Base-by-base conservation (phyloP, 78 protist species). In the slime mould (Dictyostelium discoideum) region DNA sequence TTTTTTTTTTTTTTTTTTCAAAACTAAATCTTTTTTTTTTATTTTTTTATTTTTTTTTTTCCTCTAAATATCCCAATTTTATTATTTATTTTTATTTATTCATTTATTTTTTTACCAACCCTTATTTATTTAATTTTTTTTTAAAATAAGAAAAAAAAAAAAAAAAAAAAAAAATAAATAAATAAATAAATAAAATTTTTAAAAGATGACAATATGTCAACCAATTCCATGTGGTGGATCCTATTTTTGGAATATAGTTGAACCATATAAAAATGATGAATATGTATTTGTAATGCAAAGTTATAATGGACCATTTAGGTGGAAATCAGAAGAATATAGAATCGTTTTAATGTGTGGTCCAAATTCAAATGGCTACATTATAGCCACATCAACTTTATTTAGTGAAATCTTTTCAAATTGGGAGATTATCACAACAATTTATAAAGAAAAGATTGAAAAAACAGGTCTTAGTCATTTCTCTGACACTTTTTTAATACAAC, bases 391-490 rank as follows among this genome's bases (percentile, higher is more conserved):
- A 39, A 5, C 84, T 9, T 48, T 22, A 29, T 42, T 14, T 29
- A 50, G 77, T 4, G 95, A 90, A 3, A 82, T 90, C 50, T 8
- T 90, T 37, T 46, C 65, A 13, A 80, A 82, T 73, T 90, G 95
- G 95, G 74, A 69, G 3, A 82, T 73, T 26, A 82, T 90, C 10
- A 26, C 20, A 3, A 78, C 88, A 42, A 77, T 90, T 14, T 90
- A 82, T 83, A 63, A 73, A 37, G 88, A 90, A 32, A 67, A 82
- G 32, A 86, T 90, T 6, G 88, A 80, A 18, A 80, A 90, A 29
- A 83, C 89, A 3, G 84, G 95, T 80, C 60, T 90, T 18, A 67
- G 73, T 5, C 87, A 80, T 46, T 90, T 90, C 88, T 90, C 95
- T 48, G 95, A 80, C 1, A 48, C 65, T 10, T 90, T 78, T 90